phyloP scores from a whole-genome alignment of 2,329 filamentous ascomycete genomes.

The Chaetomium sp. region DNA sequence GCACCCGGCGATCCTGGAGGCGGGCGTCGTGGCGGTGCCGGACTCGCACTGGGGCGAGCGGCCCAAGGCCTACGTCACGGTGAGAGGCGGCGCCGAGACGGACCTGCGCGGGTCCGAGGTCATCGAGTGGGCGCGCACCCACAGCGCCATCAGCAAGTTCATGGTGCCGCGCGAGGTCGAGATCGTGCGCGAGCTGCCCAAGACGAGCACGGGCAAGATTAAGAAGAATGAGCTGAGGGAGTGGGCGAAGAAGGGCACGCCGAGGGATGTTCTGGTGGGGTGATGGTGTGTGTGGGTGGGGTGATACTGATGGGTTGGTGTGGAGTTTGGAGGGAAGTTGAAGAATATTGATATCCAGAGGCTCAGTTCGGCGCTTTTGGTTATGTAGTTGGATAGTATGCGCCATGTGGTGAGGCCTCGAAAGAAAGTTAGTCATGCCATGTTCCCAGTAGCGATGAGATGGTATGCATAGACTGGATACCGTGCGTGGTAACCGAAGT shows the following conservation, averaged over 20 bases:
- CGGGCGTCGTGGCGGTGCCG: conserved; percentile 82
- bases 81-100: conserved; percentile 62
- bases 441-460: too few species aligned
- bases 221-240: conserved; percentile 90
- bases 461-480: too few species aligned
- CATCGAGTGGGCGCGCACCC: conserved; percentile 81
- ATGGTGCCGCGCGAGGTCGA: conserved; percentile 79
- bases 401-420: background rate
- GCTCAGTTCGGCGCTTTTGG: background rate
- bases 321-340: background rate
- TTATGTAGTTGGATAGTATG: background rate
- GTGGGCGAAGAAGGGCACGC: conserved; percentile 66
- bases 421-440: too few species aligned
- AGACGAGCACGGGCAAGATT: conserved; percentile 96
- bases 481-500: too few species aligned
- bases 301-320: background rate
- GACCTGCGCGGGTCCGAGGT: conserved; percentile 65
- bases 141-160: conserved; percentile 82
- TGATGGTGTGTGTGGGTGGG: background rate
- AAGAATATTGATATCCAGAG: background rate
- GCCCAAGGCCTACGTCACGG: conserved; percentile 91
- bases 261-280: conserved; percentile 22
- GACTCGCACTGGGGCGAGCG: conserved; percentile 94
- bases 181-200: conserved; percentile 84
- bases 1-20: conserved; percentile 88